Conservation (phyloP, 352 stramenopile species). For the Phytophthora lateralis region DNA sequence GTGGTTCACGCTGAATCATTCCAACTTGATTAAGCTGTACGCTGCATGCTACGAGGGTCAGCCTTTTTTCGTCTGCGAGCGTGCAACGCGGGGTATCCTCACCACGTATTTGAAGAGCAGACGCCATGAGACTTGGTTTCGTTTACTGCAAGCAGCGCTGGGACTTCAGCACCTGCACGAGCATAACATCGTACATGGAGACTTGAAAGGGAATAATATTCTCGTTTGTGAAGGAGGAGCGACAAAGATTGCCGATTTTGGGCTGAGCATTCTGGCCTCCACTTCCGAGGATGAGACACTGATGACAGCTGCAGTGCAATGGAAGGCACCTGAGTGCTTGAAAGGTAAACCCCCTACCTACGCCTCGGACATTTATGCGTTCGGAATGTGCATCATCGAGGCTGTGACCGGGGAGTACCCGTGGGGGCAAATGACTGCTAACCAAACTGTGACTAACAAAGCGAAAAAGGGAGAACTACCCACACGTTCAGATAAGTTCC, state of each 20-base stretch:
- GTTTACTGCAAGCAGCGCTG: background rate
- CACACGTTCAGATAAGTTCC: background rate
- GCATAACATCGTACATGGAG: slow-evolving; percentile 2
- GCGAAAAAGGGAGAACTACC: background rate
- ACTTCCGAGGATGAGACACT: background rate
- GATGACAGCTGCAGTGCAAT: background rate
- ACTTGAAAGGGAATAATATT: slow-evolving; percentile 11
- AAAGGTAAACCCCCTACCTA: background rate
- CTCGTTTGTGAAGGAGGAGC: slow-evolving; percentile 1
- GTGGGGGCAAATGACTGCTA: background rate
- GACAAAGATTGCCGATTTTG: slow-evolving; percentile 9
- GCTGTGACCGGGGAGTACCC: background rate
- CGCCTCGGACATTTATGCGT: slow-evolving; percentile 7
- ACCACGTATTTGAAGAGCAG: background rate
- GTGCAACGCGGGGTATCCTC: background rate
- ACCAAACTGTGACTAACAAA: background rate
- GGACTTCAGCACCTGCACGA: slow-evolving; percentile 7
- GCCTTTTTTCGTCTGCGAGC: slow-evolving; percentile 9
- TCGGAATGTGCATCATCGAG: slow-evolving; percentile 10
- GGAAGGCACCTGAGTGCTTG: slow-evolving; percentile 6
- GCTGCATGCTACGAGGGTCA: slow-evolving; percentile 1
- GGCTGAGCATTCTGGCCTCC: slow-evolving; percentile 2
- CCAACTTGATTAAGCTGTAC: slow-evolving; percentile 8
- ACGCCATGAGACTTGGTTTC: background rate
- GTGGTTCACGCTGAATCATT: slow-evolving; percentile 7